A percentile compares a stretch with the other conserved stretches of the same genome.
These are phyloP conservation scores for Diophrys sp. DNA, from an alignment of 73 alveolate genomes.

Conservation along the genomic window DNA sequence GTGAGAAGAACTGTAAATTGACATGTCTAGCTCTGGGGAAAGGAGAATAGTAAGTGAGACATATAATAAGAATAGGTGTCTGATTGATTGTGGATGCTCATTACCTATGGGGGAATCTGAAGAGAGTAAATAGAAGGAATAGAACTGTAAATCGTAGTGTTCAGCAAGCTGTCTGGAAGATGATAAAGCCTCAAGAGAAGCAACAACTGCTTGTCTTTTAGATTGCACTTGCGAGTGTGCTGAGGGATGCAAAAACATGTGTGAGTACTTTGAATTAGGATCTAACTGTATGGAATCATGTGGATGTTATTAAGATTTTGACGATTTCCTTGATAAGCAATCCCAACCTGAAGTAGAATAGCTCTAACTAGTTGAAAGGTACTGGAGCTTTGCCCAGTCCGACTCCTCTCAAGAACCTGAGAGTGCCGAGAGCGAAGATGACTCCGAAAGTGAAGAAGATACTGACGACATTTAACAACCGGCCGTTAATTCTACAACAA, in stretches of 20 bases:
- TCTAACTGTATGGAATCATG: not conserved
- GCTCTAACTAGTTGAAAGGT: too few species aligned
- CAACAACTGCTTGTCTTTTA: not conserved
- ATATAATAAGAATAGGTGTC: too few species aligned
- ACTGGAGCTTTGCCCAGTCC: too few species aligned
- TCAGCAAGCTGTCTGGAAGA: not conserved
- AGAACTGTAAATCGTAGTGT: not conserved
- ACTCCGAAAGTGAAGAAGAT: too few species aligned
- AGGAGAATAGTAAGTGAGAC: constrained; percentile 1
- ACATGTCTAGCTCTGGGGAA: not conserved
- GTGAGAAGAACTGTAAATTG: not conserved
- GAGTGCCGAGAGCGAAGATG: too few species aligned
- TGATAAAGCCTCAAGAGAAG: not conserved
- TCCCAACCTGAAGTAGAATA: too few species aligned
- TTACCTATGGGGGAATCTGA: not conserved
- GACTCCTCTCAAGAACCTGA: too few species aligned
- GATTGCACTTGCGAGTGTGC: not conserved
- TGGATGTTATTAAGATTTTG: not conserved
- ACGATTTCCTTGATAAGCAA: not conserved
- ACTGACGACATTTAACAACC: too few species aligned
- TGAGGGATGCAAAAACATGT: not conserved
- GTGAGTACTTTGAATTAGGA: not conserved
- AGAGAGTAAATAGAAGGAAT: not conserved
- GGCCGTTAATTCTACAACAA: not conserved
- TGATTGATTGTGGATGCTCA: not conserved